Conservation (phyloP, 176 grass and related monocot species). For the Otatea glauca region DNA sequence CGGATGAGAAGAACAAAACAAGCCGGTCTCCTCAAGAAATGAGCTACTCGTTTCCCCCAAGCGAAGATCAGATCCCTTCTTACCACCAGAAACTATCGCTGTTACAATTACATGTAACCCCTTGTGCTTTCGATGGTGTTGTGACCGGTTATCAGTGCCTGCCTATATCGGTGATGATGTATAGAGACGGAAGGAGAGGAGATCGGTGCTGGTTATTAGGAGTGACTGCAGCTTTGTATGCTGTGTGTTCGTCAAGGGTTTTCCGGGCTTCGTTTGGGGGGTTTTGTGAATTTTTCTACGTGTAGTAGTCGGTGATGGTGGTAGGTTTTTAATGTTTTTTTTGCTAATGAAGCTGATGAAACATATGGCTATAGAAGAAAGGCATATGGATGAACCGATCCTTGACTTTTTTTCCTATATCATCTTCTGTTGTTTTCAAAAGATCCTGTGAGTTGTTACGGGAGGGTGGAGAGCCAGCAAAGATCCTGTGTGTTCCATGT, state of each 20-base stretch:
- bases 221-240: conserved; percentile 12
- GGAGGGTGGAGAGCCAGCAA: background rate
- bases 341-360: conserved; percentile 44
- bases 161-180: conserved; percentile 37
- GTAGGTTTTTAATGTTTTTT: conserved; percentile 40
- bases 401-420: background rate
- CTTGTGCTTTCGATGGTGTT: conserved; percentile 23
- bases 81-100: conserved; percentile 31
- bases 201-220: conserved; percentile 20
- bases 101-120: conserved; percentile 48
- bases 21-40: background rate
- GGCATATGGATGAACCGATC: conserved; percentile 47
- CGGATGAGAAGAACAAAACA: conserved; percentile 35
- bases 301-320: conserved; percentile 37
- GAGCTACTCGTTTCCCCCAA: conserved; percentile 30
- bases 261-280: background rate
- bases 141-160: conserved; percentile 42
- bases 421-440: background rate
- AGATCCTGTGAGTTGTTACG: background rate
- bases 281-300: conserved; percentile 33
- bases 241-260: conserved; percentile 32
- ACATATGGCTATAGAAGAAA: conserved; percentile 52
- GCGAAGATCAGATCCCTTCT: conserved; percentile 35
- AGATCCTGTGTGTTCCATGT: background rate
- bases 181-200: conserved; percentile 40